phyloP scores from a whole-genome alignment of 2,329 filamentous ascomycete genomes.

The Periconia digitata region DNA sequence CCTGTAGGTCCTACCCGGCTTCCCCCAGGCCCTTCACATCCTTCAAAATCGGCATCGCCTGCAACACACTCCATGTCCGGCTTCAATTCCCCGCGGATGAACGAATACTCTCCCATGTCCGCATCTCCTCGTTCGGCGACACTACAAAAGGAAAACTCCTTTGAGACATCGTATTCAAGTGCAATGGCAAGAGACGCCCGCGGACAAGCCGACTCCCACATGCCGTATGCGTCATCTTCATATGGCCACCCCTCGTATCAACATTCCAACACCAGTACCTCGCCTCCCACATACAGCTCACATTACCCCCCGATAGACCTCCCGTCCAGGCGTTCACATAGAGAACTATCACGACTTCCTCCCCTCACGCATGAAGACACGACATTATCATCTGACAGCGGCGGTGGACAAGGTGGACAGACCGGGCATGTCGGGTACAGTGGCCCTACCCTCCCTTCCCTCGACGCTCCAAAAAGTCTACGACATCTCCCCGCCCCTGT shows the following conservation, averaged over 20 bases:
- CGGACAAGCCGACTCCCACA: conserved; percentile 19
- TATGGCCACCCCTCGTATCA: conserved; percentile 19
- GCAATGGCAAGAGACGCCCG: conserved; percentile 22
- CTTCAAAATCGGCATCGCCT: conserved; percentile 39
- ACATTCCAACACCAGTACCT: conserved; percentile 20
- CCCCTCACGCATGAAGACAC: conserved; percentile 43
- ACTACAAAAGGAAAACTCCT: conserved; percentile 27
- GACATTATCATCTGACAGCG: conserved; percentile 43
- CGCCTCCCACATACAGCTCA: conserved; percentile 16
- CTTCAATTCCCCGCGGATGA: conserved; percentile 35
- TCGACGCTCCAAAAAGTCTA: conserved; percentile 36
- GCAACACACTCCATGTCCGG: conserved; percentile 30
- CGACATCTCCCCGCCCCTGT: conserved; percentile 43
- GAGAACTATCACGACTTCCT: conserved; percentile 34
- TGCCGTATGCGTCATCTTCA: conserved; percentile 18
- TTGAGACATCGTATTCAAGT: conserved; percentile 21
- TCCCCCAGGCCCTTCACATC: conserved; percentile 25
- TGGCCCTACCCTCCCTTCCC: conserved; percentile 13
- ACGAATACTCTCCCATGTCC: conserved; percentile 38
- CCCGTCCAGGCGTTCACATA: conserved; percentile 32
- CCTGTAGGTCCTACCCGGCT: conserved; percentile 26
- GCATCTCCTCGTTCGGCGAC: conserved; percentile 35
- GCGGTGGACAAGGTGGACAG: conserved; percentile 8
- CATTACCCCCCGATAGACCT: conserved; percentile 32
- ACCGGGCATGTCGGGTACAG: conserved; percentile 18